phyloP scores from a whole-genome alignment of 2,329 filamentous ascomycete genomes.

The Lasiodiplodia hormozganensis region DNA sequence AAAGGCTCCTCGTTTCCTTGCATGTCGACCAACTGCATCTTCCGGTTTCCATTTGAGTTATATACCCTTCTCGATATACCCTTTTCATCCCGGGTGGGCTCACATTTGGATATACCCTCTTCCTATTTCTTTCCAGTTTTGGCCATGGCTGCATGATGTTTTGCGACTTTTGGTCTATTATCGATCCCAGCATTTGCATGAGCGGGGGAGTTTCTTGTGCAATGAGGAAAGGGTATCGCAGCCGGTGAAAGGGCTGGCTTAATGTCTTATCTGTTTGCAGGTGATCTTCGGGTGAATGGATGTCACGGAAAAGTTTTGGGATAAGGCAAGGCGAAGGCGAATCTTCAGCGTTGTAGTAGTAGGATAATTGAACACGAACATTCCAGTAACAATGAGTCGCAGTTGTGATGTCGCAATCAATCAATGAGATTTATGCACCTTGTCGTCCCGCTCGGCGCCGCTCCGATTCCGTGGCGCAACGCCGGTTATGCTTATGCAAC shows the following conservation, averaged over 20 bases:
- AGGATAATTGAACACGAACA: constrained; percentile 10
- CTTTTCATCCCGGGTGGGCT: constrained; percentile 12
- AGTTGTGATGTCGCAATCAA: not conserved
- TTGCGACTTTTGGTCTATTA: not conserved
- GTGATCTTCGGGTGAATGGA: constrained; percentile 8
- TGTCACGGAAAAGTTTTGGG: constrained; percentile 2
- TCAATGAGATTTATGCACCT: not conserved
- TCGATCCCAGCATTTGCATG: constrained; percentile 19
- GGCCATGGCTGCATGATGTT: constrained; percentile 14
- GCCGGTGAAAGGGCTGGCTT: constrained; percentile 16
- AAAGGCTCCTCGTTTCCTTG: constrained; percentile 6
- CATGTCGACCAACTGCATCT: constrained; percentile 15
- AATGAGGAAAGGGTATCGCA: constrained; percentile 2
- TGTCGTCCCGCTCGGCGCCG: not conserved
- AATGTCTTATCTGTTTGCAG: constrained; percentile 16
- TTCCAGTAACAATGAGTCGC: not conserved
- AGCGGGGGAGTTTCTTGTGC: constrained; percentile 6
- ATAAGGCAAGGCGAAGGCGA: not conserved
- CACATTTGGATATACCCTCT: constrained; percentile 20
- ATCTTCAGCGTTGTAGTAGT: not conserved
- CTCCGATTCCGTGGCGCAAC: not conserved
- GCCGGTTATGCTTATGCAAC: not conserved
- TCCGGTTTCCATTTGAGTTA: constrained; percentile 10
- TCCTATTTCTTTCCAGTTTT: not conserved
- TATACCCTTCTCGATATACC: constrained; percentile 26